Evolutionary conservation across 1,139 yeast genomes (phyloP), one percentile per base, ranked within the genome.

Genomic region (Saccharomyces hybrid): DNA sequence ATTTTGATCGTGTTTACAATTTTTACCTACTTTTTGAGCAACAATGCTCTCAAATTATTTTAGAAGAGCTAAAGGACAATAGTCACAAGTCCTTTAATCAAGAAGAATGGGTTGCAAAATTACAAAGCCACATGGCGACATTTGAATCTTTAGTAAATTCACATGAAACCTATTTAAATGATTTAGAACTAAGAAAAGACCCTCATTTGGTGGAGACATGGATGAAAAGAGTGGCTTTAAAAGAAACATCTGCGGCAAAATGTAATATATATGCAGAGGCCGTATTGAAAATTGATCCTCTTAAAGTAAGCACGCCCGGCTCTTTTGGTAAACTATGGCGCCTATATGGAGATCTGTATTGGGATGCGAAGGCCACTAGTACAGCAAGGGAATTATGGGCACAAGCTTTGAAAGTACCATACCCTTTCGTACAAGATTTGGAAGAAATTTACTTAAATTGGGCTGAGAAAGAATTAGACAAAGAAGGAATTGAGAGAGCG

Each of bases 391-490:
- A 79, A 13, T 79, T 90, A n/a, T 80, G 78, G 55, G 80, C 82
- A 46, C 84, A 84, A 56, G 85, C 95, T 0, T 74, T 82, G 0
- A 81, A 83, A 53, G 93, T 93, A 0, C 91, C 90, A 9, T 89
- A 77, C 68, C 77, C 74, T 31, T 71, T 76, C 20, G 73, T 82
- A 1, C 80, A 81, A 34, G 96, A 89, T 57, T 70, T 89, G 46
- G 88, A 85, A 1, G 78, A 78, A 2, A 68, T 89, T 3, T 88
- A 90, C 77, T 73, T 81, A 31, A 78, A 76, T 46, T 90, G 97
- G 96, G 76, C 86, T 25, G 54, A 58, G 9, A 55, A 55, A 28
- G 88, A 85, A 58, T 70, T 83, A 69, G 83, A 81, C 52, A 62
- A 85, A 32, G 80, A 77, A 13, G 78, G 81, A 51, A 66, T 79